Conservation (phyloP, 768 basidiomycete species). For the Chlorophyllum brunneum region DNA sequence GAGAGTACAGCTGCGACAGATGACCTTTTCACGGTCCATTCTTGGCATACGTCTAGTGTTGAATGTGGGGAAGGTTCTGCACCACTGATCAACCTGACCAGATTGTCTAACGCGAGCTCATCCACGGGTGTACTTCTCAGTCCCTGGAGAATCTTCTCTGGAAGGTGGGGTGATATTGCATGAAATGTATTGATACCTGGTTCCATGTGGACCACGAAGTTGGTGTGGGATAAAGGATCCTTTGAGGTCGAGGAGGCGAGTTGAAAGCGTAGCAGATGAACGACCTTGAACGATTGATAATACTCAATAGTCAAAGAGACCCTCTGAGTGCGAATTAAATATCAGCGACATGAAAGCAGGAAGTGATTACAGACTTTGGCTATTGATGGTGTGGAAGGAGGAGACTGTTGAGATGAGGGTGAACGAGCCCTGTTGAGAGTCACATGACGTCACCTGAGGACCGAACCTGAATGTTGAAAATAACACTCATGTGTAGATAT, state of each 20-base stretch:
- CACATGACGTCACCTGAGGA: constrained; percentile 6
- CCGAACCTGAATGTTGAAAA: not conserved
- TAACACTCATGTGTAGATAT: too few relatives aligned
- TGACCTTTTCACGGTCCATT: constrained; percentile 37
- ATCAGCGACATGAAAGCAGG: not conserved
- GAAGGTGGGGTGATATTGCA: constrained; percentile 5
- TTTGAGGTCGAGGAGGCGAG: not conserved
- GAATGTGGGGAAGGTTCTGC: constrained; percentile 31
- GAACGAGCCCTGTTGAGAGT: not conserved
- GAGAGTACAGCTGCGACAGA: constrained; percentile 28
- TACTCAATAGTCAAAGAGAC: not conserved
- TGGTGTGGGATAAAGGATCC: constrained; percentile 6
- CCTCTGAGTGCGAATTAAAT: not conserved
- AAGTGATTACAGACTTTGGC: constrained; percentile 6
- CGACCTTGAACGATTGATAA: not conserved
- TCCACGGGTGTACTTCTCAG: constrained; percentile 23
- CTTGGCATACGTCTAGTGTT: constrained; percentile 22
- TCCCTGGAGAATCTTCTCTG: constrained; percentile 7
- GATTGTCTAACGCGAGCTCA: constrained; percentile 34
- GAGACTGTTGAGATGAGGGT: not conserved
- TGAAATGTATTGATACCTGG: constrained; percentile 4
- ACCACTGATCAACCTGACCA: constrained; percentile 40
- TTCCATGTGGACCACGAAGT: not conserved
- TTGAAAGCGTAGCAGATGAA: not conserved
- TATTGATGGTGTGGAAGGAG: not conserved